Conservation (phyloP, 768 basidiomycete genomes). For the Suillus placidus region DNA sequence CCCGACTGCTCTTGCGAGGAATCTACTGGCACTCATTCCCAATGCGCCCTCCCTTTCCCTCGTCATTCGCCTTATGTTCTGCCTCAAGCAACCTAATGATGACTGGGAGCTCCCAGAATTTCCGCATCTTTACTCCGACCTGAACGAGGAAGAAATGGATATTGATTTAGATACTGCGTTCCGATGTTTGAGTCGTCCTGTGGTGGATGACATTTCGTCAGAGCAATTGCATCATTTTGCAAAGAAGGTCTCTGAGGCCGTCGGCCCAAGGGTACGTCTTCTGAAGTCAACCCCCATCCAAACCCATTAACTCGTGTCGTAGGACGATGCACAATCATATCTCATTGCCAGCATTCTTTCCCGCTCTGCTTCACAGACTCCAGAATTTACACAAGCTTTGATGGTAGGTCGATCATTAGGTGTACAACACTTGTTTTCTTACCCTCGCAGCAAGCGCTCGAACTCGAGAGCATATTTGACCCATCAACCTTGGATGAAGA, state of each 20-base stretch:
- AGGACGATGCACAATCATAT: slow-evolving; percentile 61
- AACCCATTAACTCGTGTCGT: slow-evolving; percentile 13
- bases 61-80: slow-evolving; percentile 74
- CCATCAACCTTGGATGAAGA: slow-evolving; percentile 52
- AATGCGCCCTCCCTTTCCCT: slow-evolving; percentile 64
- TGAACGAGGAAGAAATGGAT: slow-evolving; percentile 52
- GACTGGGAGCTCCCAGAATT: slow-evolving; percentile 80
- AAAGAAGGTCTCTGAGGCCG: slow-evolving; percentile 52
- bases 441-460: slow-evolving; percentile 54
- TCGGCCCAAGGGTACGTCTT: slow-evolving; percentile 55
- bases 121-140: slow-evolving; percentile 67
- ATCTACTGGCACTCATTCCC: slow-evolving; percentile 63
- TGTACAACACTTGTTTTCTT: slow-evolving; percentile 15
- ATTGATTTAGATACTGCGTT: slow-evolving; percentile 63
- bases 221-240: slow-evolving; percentile 60
- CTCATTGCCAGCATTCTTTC: slow-evolving; percentile 63
- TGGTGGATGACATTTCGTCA: slow-evolving; percentile 55
- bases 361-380: slow-evolving; percentile 67
- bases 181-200: slow-evolving; percentile 55
- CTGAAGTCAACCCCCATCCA: slow-evolving; percentile 1
- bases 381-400: slow-evolving; percentile 43
- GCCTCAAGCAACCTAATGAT: slow-evolving; percentile 75
- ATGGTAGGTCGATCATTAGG: slow-evolving; percentile 42
- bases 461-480: slow-evolving; percentile 58
- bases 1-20: slow-evolving; percentile 62